Evolutionary conservation across 2,329 filamentous ascomycete genomes (phyloP), one percentile per base, ranked within the genome.

Genomic region (Lomentospora prolificans): DNA sequence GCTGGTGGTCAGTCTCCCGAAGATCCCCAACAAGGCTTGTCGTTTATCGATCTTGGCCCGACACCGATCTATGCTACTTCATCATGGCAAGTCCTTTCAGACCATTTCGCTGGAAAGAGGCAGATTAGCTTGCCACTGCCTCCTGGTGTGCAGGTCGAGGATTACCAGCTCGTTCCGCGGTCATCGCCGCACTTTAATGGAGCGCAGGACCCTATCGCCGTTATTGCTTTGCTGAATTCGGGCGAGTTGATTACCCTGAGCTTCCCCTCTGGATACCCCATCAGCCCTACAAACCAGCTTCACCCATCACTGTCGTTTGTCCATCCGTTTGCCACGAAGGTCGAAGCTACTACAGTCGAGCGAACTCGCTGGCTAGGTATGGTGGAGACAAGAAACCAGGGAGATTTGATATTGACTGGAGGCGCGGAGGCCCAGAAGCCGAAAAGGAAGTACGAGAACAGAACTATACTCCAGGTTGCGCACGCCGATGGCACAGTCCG

Each of bases 11-110:
- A 86, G 59, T 75, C 81, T 1, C 78, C 81, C 0, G 85, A 85
- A 17, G 78, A 83, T 39, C 75, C 81, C 3, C 79, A 83, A 4
- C 90, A 88, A 68, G 89, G 89, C 4, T 70, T 99, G 59, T 95
- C 88, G 0, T 92, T 97, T 61, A 77, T 97, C 57, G 94, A 99
- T 61, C 76, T 99, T 57, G 94, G 94, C 2, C 72, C 84, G 51
- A 96, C 92, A 5, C 94, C 94, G 1, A 85, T 89, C 52, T 97
- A 96, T 70, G 84, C 89, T 33, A 97, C 94, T 3, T 92, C 91
- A 8, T 85, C 89, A 3, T 97, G 91, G 90, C 89, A 95, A 65
- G 70, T 86, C 0, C 78, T 99, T 1, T 77, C 84, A 0, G 81
- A 84, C 44, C 89, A 96, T 69, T 87, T 95, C 63, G 81, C 85